phyloP scores from a whole-genome alignment of 805 yeast species.

The Hanseniaspora guilliermondii region DNA sequence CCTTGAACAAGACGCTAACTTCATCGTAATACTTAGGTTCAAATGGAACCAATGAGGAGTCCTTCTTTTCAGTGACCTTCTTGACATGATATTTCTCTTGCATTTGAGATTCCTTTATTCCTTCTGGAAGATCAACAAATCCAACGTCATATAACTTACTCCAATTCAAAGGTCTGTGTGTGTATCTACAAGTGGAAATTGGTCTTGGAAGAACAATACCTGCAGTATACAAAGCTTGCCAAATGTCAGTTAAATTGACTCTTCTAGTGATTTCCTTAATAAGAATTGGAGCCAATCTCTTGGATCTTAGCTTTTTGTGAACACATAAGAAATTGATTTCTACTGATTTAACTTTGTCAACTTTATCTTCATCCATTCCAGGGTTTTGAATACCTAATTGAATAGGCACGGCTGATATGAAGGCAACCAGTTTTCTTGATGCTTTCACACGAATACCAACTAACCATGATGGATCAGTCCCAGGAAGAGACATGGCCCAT shows the following conservation, averaged over 20 bases:
- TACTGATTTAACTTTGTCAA: conserved; percentile 44
- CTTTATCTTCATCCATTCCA: conserved; percentile 19
- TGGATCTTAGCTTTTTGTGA: conserved; percentile 86
- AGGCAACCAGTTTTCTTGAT: conserved; percentile 72
- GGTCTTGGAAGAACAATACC: conserved; percentile 92
- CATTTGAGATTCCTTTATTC: conserved; percentile 58
- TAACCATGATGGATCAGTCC: conserved; percentile 80
- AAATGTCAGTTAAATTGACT: conserved; percentile 67
- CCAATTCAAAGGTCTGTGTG: conserved; percentile 93
- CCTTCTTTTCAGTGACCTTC: conserved; percentile 34
- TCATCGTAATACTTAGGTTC: conserved; percentile 47
- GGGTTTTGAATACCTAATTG: conserved; percentile 50
- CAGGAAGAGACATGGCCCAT: conserved; percentile 94
- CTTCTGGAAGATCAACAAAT: conserved; percentile 66
- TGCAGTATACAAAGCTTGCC: conserved; percentile 95
- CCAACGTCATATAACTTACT: conserved; percentile 78
- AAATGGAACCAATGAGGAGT: conserved; percentile 43
- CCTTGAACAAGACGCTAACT: conserved; percentile 45
- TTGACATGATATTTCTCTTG: conserved; percentile 55
- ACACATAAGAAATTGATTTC: conserved; percentile 91
- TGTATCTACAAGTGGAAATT: conserved; percentile 72
- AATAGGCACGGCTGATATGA: conserved; percentile 82
- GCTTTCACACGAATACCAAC: conserved; percentile 81
- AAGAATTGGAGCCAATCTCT: conserved; percentile 84
- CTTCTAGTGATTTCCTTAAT: conserved; percentile 91